phyloP scores from a whole-genome alignment of 768 basidiomycete species.

The Piloderma croceum region DNA sequence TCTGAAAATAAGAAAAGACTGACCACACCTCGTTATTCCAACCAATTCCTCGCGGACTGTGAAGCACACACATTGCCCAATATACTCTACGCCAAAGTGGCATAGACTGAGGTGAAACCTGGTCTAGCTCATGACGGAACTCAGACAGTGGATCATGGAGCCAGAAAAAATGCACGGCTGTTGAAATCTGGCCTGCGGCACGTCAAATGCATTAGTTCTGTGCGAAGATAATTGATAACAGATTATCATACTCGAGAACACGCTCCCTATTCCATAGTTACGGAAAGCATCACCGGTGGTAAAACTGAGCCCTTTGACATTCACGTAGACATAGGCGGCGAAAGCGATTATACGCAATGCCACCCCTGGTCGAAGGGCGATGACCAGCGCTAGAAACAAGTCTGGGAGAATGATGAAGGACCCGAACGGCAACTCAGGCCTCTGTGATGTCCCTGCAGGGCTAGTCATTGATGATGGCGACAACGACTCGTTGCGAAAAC shows the following conservation, averaged over 20 bases:
- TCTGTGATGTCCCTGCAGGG: too few species aligned
- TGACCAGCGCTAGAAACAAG: not conserved
- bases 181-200: not conserved
- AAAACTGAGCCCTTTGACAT: not conserved
- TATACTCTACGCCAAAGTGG: not conserved
- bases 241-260: not conserved
- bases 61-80: constrained; percentile 39
- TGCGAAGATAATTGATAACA: too few species aligned
- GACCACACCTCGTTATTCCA: constrained; percentile 24
- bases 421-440: too few species aligned
- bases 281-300: not conserved
- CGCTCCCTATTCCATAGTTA: not conserved
- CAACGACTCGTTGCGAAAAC: too few species aligned
- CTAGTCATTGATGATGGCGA: too few species aligned
- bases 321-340: not conserved
- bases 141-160: not conserved
- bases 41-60: constrained; percentile 32
- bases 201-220: too few species aligned
- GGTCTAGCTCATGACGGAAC: not conserved
- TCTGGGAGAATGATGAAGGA: not conserved
- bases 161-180: not conserved
- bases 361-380: not conserved
- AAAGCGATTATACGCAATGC: not conserved
- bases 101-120: not conserved
- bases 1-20: constrained; percentile 12